Evolutionary conservation across 116 monocot genomes (phyloP), one percentile per base, ranked within the genome.

Genomic region (Zostera marina): DNA sequence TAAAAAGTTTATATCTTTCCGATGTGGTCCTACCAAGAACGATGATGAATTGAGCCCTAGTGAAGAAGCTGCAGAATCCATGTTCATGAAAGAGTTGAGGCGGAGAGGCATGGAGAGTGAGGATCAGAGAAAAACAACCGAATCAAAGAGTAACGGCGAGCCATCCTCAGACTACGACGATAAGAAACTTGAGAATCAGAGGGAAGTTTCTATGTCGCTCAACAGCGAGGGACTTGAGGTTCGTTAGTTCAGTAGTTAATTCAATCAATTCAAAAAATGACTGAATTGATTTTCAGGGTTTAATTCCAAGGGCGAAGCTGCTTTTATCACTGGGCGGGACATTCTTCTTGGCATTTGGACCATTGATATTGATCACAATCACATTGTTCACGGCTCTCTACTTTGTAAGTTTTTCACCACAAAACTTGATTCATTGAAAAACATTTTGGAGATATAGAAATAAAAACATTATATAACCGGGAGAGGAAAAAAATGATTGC

Each of bases 141-240:
- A 42, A 60, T 24, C 45, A 45, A 81, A 76, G 70, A 71, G 70
- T 68, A 86, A 82, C n/a, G 68, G 75, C 10, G 74, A 73, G 23
- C 66, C 66, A n/a, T 72, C 70, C 16, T 77, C 69, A 25, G 87
- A 86, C 38, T 64, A 45, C 58, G 80, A 45, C 58, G 80, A 81
- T 24, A 73, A 73, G 74, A 59, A 55, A 4, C 22, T 73, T 2
- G 52, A 51, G 23, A 52, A 73, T 25, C 88, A 84, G 62, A 54
- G 88, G 56, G 73, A 84, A 64, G 23, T 68, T 41, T 88, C 93
- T 60, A 94, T 88, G 81, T 74, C 88, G 8, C 68, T 88, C 14
- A 84, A 94, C 53, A 94, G 84, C 40, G 93, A 88, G 69, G 93
- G 93, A 7, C 74, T 94, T 17, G 88, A 94, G 93, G 93, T 94